Evolutionary conservation across 345 rosid genomes (phyloP), one percentile per base, ranked within the genome.

Genomic region (Acer negundo): DNA sequence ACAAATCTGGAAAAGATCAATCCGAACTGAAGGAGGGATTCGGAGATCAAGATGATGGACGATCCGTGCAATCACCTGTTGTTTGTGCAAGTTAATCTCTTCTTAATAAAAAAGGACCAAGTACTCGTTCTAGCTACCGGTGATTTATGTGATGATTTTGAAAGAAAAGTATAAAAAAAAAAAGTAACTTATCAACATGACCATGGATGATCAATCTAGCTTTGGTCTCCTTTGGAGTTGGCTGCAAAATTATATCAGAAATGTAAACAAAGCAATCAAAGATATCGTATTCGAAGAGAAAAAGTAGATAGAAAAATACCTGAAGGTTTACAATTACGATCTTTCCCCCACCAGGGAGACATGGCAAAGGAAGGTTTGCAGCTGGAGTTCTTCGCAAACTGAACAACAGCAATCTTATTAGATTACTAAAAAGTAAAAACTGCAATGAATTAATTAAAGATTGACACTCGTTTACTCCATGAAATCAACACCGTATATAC

Each of bases 361-460:
- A 83, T 79, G 78, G 83, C 42, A 85, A 63, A 13, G 88, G 88
- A 56, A 85, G 72, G 56, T 82, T 85, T 75, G 84, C 79, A 20
- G 83, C 86, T 66, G 86, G 88, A 73, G 84, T 82, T 15, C 80
- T 80, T 81, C 80, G 86, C 84, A 85, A 79, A 80, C 86, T 85
- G 79, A 73, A 80, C 15, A 44, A 2, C 8, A 51, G 51, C 15
- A 58, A 38, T 13, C 62, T 61, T 2, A 35, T 17, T 20, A 16
- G 24, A 28, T 15, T 20, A 49, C 44, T 7, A 64, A 28, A 13
- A 58, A 49, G 24, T 7, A 64, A 28, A 13, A 58, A 61, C 5
- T 4, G 38, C 38, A 31, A 31, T 31, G 53, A 51, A 58, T 31
- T 31, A 31, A 31, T 31, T 31, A 35, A 74, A 16, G 40, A 42